A percentile compares a stretch with the other conserved stretches of the same genome.
Evolutionary conservation across 805 yeast species (phyloP).

Genomic region (Wickerhamomyces subpelliculosus): DNA sequence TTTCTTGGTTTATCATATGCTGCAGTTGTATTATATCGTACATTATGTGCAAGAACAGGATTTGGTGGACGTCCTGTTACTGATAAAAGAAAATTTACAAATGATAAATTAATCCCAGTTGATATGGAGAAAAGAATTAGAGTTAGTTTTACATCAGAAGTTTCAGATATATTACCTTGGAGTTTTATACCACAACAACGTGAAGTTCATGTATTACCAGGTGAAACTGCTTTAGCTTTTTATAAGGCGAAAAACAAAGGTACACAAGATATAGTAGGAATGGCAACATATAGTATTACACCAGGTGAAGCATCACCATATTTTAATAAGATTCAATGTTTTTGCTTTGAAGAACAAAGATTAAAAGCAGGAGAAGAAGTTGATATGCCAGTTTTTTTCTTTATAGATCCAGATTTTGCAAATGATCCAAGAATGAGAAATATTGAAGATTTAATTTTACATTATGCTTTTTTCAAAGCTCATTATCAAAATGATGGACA

Average conservation of each 20-base stretch:
- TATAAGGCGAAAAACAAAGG: slow-evolving; percentile 85
- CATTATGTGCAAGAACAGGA: slow-evolving; percentile 90
- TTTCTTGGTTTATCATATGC: slow-evolving; percentile 79
- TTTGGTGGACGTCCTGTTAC: slow-evolving; percentile 95
- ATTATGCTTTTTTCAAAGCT: slow-evolving; percentile 82
- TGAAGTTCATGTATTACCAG: slow-evolving; percentile 89
- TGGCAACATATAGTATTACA: slow-evolving; percentile 96
- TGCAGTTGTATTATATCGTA: slow-evolving; percentile 88
- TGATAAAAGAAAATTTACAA: slow-evolving; percentile 70
- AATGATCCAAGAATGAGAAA: slow-evolving; percentile 89
- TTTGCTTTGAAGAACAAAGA: slow-evolving; percentile 96
- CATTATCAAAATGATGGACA: slow-evolving; percentile 36
- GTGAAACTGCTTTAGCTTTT: slow-evolving; percentile 95
- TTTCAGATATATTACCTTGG: slow-evolving; percentile 90
- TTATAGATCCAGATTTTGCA: slow-evolving; percentile 93
- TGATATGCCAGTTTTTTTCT: slow-evolving; percentile 97
- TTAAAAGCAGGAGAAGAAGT: slow-evolving; percentile 94
- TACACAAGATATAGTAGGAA: slow-evolving; percentile 88
- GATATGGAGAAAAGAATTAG: slow-evolving; percentile 76
- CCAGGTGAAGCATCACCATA: slow-evolving; percentile 97
- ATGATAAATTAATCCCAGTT: slow-evolving; percentile 83
- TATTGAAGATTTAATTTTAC: slow-evolving; percentile 82
- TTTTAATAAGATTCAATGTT: slow-evolving; percentile 95
- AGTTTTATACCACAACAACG: slow-evolving; percentile 89
- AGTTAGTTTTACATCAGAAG: slow-evolving; percentile 87